These are phyloP conservation scores for Trametes sp. DNA, from an alignment of 1,284 basidiomycete genomes.

Conservation along the genomic window DNA sequence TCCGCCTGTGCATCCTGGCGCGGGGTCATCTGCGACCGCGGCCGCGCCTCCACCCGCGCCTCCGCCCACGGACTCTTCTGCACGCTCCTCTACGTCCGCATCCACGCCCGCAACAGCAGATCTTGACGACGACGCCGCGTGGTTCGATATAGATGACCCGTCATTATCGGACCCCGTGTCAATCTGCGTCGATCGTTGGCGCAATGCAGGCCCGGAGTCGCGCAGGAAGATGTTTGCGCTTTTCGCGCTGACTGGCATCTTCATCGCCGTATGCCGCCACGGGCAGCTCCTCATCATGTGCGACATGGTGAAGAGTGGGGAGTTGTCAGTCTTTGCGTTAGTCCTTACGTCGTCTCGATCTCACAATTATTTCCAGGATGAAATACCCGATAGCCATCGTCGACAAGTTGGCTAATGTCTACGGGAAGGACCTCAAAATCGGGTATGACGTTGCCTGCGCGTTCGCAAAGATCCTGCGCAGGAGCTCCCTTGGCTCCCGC, in stretches of 20 bases:
- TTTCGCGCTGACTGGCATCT: conserved; percentile 40
- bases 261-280: conserved; percentile 44
- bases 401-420: conserved; percentile 34
- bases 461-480: conserved; percentile 36
- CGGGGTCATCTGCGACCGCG: too few species aligned
- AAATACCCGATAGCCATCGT: conserved; percentile 46
- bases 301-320: conserved; percentile 48
- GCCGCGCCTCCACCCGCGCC: too few species aligned
- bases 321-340: conserved; percentile 40
- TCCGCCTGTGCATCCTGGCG: too few species aligned
- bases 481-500: conserved; percentile 36
- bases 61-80: too few species aligned
- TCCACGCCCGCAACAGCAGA: too few species aligned
- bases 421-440: conserved; percentile 30
- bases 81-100: too few species aligned
- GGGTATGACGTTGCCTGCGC: conserved; percentile 49
- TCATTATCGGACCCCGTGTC: not conserved
- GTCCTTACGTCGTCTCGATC: conserved; percentile 3
- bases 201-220: conserved; percentile 31
- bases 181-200: conserved; percentile 30
- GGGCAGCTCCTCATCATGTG: conserved; percentile 41
- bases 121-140: not conserved
- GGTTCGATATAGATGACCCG: not conserved
- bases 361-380: conserved; percentile 34
- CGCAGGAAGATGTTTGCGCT: conserved; percentile 41